phyloP scores from a whole-genome alignment of 345 rosid species.

The Citrus inodora region DNA sequence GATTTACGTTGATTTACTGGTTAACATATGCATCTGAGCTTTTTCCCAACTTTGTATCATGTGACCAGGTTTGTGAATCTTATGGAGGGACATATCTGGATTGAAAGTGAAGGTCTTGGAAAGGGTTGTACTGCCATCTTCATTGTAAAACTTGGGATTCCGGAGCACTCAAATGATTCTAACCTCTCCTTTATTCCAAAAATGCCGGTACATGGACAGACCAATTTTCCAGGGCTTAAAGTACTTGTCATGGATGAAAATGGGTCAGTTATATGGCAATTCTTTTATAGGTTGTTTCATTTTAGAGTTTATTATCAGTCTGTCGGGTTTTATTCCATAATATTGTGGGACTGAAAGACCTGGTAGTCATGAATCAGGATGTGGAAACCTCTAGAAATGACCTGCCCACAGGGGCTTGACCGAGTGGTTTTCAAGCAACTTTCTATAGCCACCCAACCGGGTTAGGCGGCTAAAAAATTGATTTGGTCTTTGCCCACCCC shows the following conservation, averaged over 20 bases:
- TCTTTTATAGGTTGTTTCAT: neutral
- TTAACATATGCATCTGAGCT: neutral
- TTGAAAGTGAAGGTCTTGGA: slow-evolving; percentile 94
- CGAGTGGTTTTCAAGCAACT: too few relatives aligned
- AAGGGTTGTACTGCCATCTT: slow-evolving; percentile 89
- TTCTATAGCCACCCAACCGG: too few relatives aligned
- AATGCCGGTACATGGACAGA: slow-evolving; percentile 42
- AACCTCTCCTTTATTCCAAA: slow-evolving; percentile 40
- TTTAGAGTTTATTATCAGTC: neutral
- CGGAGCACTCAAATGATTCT: slow-evolving; percentile 48
- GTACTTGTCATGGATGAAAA: slow-evolving; percentile 93
- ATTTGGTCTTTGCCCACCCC: too few relatives aligned
- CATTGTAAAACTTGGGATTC: slow-evolving; percentile 71
- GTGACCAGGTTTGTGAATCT: slow-evolving; percentile 85
- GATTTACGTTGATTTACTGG: neutral
- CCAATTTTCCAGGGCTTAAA: slow-evolving; percentile 77
- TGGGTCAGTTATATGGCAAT: slow-evolving; percentile 48
- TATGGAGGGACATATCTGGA: slow-evolving; percentile 96
- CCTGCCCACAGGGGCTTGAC: too few relatives aligned
- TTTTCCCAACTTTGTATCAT: slow-evolving; percentile 15
- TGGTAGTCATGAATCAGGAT: neutral
- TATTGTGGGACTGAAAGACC: neutral
- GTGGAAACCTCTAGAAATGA: neutral
- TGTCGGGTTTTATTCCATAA: neutral
- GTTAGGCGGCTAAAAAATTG: too few relatives aligned